These are phyloP conservation scores for Ilyonectria sp. DNA, from an alignment of 2,329 filamentous ascomycete genomes.

Conservation along the genomic window DNA sequence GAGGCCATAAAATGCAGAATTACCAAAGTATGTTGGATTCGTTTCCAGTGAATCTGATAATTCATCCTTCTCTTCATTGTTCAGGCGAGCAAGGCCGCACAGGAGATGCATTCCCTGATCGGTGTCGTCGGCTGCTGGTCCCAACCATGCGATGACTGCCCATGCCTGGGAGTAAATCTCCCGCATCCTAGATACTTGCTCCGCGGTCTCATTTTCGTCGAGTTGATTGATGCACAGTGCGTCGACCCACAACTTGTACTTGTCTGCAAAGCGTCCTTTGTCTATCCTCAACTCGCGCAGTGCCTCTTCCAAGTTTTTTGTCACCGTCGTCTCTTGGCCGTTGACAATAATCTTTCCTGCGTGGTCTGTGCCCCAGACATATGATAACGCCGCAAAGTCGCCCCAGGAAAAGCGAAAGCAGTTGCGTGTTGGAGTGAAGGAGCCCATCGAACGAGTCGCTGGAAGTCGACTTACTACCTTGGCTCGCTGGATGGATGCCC, in stretches of 20 bases:
- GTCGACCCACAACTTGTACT: conserved; percentile 30
- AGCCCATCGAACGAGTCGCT: conserved; percentile 16
- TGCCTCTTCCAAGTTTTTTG: conserved; percentile 27
- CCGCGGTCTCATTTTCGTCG: conserved; percentile 21
- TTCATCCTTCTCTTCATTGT: conserved; percentile 27
- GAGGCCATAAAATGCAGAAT: conserved; percentile 27
- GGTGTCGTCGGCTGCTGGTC: conserved; percentile 21
- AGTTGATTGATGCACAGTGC: conserved; percentile 30
- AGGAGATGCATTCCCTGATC: conserved; percentile 24
- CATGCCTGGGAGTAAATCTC: conserved; percentile 29
- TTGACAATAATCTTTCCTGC: conserved; percentile 22
- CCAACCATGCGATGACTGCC: conserved; percentile 30
- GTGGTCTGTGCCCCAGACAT: conserved; percentile 26
- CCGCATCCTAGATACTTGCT: conserved; percentile 28
- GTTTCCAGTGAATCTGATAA: conserved; percentile 5
- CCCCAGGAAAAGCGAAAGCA: conserved; percentile 25
- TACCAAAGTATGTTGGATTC: conserved; percentile 20
- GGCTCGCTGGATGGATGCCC: conserved; percentile 23
- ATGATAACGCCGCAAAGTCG: conserved; percentile 29
- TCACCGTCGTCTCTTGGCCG: conserved; percentile 24
- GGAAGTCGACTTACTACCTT: conserved; percentile 15
- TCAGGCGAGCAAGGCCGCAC: conserved; percentile 16
- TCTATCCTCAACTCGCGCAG: conserved; percentile 17
- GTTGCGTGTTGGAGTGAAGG: conserved; percentile 11
- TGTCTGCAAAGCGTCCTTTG: conserved; percentile 10